These are phyloP conservation scores for Yueomyces sinensis DNA, from an alignment of 805 yeast genomes.

Conservation along the genomic window DNA sequence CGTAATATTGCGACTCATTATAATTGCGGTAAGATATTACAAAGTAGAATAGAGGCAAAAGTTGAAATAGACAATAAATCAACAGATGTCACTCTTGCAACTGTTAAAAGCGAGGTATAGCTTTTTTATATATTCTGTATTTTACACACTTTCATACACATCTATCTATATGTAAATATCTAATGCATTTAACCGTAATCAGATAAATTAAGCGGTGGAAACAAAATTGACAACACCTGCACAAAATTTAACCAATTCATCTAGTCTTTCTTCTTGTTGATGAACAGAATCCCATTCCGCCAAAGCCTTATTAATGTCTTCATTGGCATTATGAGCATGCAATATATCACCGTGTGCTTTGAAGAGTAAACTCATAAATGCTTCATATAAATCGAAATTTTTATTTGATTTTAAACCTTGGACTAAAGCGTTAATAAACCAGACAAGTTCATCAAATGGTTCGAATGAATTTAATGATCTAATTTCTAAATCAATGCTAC, in stretches of 20 bases:
- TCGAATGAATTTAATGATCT: constrained; percentile 57
- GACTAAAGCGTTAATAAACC: constrained; percentile 56
- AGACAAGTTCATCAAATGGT: constrained; percentile 53
- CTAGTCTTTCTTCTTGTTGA: constrained; percentile 37
- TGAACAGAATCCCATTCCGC: constrained; percentile 36
- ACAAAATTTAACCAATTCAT: constrained; percentile 62
- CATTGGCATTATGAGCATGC: constrained; percentile 26
- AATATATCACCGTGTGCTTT: constrained; percentile 77
- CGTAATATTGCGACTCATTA: constrained; percentile 14
- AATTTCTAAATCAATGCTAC: constrained; percentile 74
- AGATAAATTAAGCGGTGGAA: constrained; percentile 12
- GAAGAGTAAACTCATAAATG: constrained; percentile 62
- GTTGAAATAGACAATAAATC: background rate
- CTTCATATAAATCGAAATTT: constrained; percentile 70
- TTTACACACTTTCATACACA: background rate
- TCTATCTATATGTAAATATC: too few relatives aligned
- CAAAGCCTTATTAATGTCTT: constrained; percentile 33
- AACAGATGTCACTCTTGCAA: background rate
- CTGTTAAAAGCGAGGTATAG: background rate
- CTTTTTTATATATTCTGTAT: too few relatives aligned
- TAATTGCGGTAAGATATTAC: constrained; percentile 15
- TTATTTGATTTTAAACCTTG: constrained; percentile 40
- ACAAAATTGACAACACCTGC: constrained; percentile 64
- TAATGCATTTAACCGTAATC: too few relatives aligned
- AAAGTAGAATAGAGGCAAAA: constrained; percentile 5